Evolutionary conservation across 108 stramenopile species (phyloP).

Genomic region (Stephanodiscus minutulus): DNA sequence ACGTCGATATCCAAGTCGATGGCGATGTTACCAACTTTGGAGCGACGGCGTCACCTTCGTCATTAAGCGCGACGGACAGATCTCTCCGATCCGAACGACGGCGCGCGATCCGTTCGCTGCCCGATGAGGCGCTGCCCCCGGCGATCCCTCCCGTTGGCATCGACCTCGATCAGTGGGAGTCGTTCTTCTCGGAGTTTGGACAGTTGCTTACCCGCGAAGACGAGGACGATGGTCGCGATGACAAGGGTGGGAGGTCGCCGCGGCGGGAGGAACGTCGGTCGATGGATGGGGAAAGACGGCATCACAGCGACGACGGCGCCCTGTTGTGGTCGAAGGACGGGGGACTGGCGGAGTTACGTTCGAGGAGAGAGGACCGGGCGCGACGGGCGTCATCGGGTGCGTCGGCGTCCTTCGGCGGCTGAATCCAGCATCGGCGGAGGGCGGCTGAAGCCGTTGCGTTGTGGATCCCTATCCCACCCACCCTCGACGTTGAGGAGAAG

Average conservation of each 20-base stretch:
- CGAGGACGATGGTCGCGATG: neutral
- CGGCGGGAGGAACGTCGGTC: neutral
- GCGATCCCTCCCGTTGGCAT: conserved; percentile 27
- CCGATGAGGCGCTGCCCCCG: conserved; percentile 24
- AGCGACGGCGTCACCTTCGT: neutral
- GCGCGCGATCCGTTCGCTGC: conserved; percentile 5
- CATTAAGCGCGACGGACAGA: neutral
- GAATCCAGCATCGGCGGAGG: no score
- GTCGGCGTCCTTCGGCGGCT: no score
- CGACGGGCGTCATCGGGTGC: conserved; percentile 15
- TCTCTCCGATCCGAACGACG: neutral
- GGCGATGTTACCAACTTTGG: neutral
- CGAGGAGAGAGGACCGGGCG: conserved; percentile 29
- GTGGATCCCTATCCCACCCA: no score
- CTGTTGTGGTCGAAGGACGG: conserved; percentile 38
- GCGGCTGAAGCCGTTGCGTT: no score
- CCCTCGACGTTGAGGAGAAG: no score
- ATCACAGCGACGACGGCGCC: conserved; percentile 23
- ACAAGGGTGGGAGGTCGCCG: neutral
- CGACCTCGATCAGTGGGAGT: conserved; percentile 28
- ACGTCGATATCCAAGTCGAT: neutral
- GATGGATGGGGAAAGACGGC: conserved; percentile 5
- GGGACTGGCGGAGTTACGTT: conserved; percentile 31
- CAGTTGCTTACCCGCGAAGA: conserved; percentile 18
- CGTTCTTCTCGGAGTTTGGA: conserved; percentile 42